phyloP scores from a whole-genome alignment of 1,284 basidiomycete species.

The Ustanciosporium gigantosporum region DNA sequence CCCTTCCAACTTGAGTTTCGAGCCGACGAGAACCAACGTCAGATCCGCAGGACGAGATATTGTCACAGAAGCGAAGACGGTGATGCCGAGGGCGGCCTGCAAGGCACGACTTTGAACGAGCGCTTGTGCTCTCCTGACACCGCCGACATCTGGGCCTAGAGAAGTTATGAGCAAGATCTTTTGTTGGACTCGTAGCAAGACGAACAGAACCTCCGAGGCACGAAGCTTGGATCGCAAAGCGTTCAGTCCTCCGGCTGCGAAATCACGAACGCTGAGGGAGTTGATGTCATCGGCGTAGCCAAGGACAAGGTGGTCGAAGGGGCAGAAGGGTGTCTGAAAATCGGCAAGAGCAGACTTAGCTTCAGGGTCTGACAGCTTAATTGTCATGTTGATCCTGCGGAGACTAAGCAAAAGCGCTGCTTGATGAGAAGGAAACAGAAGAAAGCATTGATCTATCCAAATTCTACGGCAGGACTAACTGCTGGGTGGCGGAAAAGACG shows the following conservation, averaged over 20 bases:
- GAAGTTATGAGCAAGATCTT: constrained; percentile 14
- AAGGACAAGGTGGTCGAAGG: constrained; percentile 17
- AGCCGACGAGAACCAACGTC: constrained; percentile 8
- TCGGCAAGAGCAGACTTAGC: not conserved
- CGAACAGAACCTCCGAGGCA: constrained; percentile 5
- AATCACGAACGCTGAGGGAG: too few species aligned
- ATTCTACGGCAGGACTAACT: too few species aligned
- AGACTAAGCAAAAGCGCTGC: too few species aligned
- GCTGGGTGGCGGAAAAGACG: too few species aligned
- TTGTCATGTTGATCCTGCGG: not conserved
- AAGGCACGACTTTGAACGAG: constrained; percentile 7
- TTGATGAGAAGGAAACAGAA: too few species aligned
- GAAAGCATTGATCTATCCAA: not conserved
- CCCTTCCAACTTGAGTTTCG: constrained; percentile 12
- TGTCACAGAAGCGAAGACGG: constrained; percentile 5
- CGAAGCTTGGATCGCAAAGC: constrained; percentile 8
- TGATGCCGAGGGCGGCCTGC: constrained; percentile 6
- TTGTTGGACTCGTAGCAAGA: constrained; percentile 5
- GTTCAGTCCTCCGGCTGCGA: constrained; percentile 13
- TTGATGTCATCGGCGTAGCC: not conserved
- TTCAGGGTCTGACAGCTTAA: not conserved
- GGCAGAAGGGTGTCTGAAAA: not conserved
- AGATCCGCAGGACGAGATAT: constrained; percentile 7
- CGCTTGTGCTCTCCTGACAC: constrained; percentile 9
- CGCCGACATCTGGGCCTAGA: constrained; percentile 7